phyloP scores from a whole-genome alignment of 352 stramenopile species.

The Phytophthora cryptogea region DNA sequence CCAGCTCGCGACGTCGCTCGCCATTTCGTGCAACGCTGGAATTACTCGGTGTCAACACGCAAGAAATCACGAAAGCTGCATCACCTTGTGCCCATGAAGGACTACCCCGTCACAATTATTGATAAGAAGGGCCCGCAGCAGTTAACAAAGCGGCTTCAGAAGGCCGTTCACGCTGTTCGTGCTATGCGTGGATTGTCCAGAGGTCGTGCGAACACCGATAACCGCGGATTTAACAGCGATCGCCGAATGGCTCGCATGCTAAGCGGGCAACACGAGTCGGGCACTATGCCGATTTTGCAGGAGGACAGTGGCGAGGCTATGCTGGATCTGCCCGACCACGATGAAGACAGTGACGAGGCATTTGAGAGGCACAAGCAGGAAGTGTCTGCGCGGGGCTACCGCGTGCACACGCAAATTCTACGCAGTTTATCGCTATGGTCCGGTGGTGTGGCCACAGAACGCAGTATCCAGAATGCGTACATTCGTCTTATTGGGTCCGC shows the following conservation, averaged over 20 bases:
- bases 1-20: conserved; percentile 80
- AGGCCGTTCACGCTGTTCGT: conserved; percentile 65
- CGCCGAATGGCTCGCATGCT: conserved; percentile 40
- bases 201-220: conserved; percentile 30
- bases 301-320: conserved; percentile 23
- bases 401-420: conserved; percentile 68
- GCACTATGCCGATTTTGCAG: conserved; percentile 26
- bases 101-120: conserved; percentile 44
- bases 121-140: conserved; percentile 46
- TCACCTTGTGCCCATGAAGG: conserved; percentile 79
- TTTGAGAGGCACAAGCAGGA: conserved; percentile 38
- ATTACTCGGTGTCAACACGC: conserved; percentile 84
- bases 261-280: conserved; percentile 34
- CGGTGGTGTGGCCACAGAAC: conserved; percentile 75
- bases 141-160: conserved; percentile 62
- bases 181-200: conserved; percentile 41
- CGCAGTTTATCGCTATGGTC: conserved; percentile 86
- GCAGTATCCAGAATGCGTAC: conserved; percentile 91
- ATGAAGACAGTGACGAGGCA: conserved; percentile 34
- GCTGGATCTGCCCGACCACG: conserved; percentile 27
- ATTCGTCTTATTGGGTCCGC: conserved; percentile 86
- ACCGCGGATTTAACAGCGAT: conserved; percentile 51
- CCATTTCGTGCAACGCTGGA: conserved; percentile 90
- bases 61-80: conserved; percentile 79
- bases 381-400: conserved; percentile 46